Base-by-base conservation (phyloP, 768 basidiomycete genomes). In the Rhodotorula diobovata region DNA sequence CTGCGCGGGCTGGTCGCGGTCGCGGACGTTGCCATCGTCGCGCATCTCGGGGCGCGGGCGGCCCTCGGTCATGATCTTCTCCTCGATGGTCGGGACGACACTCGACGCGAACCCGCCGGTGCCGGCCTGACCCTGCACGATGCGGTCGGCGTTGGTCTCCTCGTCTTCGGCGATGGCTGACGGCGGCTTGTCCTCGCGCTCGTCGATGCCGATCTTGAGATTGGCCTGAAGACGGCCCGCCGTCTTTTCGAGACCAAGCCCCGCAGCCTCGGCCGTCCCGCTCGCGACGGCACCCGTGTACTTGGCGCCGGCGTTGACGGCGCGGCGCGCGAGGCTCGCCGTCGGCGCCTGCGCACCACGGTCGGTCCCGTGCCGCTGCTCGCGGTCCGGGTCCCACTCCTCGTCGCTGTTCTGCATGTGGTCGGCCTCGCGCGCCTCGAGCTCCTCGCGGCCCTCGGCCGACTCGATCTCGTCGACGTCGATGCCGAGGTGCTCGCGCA, bases 401-500 rank as follows among this genome's bases (percentile, higher is more conserved):
- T 80, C 84, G 85, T 86, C 30, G 88, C 80, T 30, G 54, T 58
- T 39, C 57, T 63, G 43, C 57, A 63, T 45, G 30, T 70, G 21
- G 30, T 69, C 74, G 18, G 77, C 67, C 35, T 78, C 71, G 37
- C 66, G 61, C 23, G 74, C 61, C 37, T 70, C 71, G 23, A 77
- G 62, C 74, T 93, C 89, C 55, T 86, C 85, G 3, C 53, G 57
- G 8, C 71, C 71, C n/a, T 68, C 66, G 45, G 16, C 43, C 23
- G 71, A 58, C 34, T 72, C 67, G 76, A 96, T 82, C 4, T 87
- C 85, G 78, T 99, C 96, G 41, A 97, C 93, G 79, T 99, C 93
- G 67, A 98, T 84, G 5, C 96, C 96, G 68, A 96, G 84, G 79
- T 99, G 96, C 78, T 99, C 96, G 73, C 90, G 85, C 96, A 99